Conservation (phyloP, 1,284 basidiomycete genomes). For the Coniferiporia sulphurascens region DNA sequence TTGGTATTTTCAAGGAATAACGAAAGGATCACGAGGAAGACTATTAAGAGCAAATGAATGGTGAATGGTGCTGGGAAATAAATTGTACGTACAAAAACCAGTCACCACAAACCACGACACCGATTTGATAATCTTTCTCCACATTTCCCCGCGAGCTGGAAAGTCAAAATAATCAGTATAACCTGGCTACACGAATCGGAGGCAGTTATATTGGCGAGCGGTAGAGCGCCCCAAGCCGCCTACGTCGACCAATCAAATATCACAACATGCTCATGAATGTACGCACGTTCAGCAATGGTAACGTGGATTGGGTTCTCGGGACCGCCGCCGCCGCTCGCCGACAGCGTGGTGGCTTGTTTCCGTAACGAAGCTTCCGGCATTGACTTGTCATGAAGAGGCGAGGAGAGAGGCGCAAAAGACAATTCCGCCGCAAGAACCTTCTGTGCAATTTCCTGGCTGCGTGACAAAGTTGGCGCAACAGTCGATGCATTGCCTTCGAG, state of each 20-base stretch:
- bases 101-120: slow-evolving; percentile 24
- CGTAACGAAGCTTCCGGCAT: neutral
- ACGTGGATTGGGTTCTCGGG: slow-evolving; percentile 67
- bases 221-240: no score
- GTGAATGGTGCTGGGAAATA: neutral
- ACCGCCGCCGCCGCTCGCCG: slow-evolving; percentile 36
- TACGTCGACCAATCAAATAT: neutral
- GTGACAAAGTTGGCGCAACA: slow-evolving; percentile 19
- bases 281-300: slow-evolving; percentile 73
- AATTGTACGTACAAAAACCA: slow-evolving; percentile 26
- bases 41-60: slow-evolving; percentile 30
- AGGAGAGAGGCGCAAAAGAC: slow-evolving; percentile 20
- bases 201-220: no score
- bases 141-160: slow-evolving; percentile 9
- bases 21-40: slow-evolving; percentile 78
- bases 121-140: slow-evolving; percentile 14
- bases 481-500: neutral
- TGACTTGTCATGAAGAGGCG: neutral
- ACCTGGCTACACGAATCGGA: no score
- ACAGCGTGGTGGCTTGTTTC: slow-evolving; percentile 30
- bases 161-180: neutral
- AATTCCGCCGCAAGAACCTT: slow-evolving; percentile 42
- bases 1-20: slow-evolving; percentile 91
- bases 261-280: slow-evolving; percentile 20
- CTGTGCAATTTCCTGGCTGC: slow-evolving; percentile 54